A percentile compares a stretch with the other conserved stretches of the same genome.
phyloP scores from a whole-genome alignment of 306 rosid genomes.

The Pyrus betulifolia region DNA sequence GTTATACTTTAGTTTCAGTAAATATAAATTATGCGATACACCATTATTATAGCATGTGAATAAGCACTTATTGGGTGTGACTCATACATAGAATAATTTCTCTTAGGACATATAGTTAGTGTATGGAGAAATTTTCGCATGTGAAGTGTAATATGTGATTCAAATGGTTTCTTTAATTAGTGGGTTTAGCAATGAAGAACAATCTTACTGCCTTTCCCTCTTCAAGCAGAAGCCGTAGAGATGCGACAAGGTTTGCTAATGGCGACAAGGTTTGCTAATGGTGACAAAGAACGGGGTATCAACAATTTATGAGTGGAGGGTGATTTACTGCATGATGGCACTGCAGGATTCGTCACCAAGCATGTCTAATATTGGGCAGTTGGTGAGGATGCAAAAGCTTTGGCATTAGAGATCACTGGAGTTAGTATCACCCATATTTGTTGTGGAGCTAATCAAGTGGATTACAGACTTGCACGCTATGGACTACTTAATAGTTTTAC shows the following conservation, averaged over 20 bases:
- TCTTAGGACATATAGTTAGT: too few relatives aligned
- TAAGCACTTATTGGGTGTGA: too few relatives aligned
- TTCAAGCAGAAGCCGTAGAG: not conserved
- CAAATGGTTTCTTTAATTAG: not conserved
- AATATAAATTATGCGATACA: too few relatives aligned
- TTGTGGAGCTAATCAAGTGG: not conserved
- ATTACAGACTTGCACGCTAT: not conserved
- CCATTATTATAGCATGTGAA: too few relatives aligned
- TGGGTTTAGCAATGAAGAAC: not conserved
- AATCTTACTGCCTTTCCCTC: not conserved
- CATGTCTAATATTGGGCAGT: not conserved
- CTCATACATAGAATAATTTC: too few relatives aligned
- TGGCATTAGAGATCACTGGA: not conserved
- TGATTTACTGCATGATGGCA: not conserved
- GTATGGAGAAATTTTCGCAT: too few relatives aligned
- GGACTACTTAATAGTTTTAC: not conserved
- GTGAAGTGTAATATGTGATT: not conserved
- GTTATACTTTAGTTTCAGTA: too few relatives aligned
- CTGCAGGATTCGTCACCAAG: not conserved
- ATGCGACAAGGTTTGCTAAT: not conserved
- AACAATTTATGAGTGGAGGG: not conserved
- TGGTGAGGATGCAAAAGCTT: not conserved
- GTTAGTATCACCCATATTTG: not conserved
- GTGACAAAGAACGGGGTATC: not conserved
- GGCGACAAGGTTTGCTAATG: not conserved